Conservation (phyloP, 2,329 filamentous ascomycete species). For the Helminthosporium solani region DNA sequence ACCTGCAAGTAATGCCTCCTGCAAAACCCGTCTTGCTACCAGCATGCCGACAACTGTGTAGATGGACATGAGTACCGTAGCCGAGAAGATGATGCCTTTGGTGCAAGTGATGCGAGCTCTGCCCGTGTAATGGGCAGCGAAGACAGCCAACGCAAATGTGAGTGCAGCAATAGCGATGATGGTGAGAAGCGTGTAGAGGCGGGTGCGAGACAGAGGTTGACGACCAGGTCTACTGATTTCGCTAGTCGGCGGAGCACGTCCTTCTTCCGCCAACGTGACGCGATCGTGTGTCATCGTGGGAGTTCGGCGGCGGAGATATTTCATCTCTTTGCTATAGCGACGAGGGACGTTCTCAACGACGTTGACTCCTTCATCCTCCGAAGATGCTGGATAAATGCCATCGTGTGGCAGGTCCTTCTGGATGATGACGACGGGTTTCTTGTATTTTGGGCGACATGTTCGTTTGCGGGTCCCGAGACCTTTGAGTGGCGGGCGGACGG, state of each 20-base stretch:
- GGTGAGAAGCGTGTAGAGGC: constrained; percentile 13
- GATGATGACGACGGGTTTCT: constrained; percentile 26
- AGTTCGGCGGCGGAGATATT: constrained; percentile 17
- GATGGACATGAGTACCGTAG: constrained; percentile 18
- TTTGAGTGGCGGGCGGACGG: constrained; percentile 11
- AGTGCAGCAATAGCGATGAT: constrained; percentile 14
- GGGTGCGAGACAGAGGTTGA: constrained; percentile 13
- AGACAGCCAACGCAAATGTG: constrained; percentile 12
- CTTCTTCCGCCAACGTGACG: constrained; percentile 15
- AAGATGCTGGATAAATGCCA: background rate
- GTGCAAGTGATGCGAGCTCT: constrained; percentile 19
- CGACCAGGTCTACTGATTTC: background rate
- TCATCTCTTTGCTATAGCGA: constrained; percentile 11
- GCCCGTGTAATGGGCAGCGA: constrained; percentile 17
- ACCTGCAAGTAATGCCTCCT: constrained; percentile 25
- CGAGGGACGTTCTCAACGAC: constrained; percentile 5
- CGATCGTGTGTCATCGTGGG: constrained; percentile 5
- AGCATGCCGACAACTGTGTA: constrained; percentile 24
- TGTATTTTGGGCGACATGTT: constrained; percentile 11
- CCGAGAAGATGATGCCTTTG: constrained; percentile 22
- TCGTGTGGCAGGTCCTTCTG: constrained; percentile 18
- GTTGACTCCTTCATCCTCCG: constrained; percentile 6
- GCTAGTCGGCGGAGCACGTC: background rate
- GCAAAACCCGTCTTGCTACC: constrained; percentile 18
- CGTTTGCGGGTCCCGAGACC: constrained; percentile 14